phyloP scores from a whole-genome alignment of 352 stramenopile genomes.

The Globisporangium nagaii region DNA sequence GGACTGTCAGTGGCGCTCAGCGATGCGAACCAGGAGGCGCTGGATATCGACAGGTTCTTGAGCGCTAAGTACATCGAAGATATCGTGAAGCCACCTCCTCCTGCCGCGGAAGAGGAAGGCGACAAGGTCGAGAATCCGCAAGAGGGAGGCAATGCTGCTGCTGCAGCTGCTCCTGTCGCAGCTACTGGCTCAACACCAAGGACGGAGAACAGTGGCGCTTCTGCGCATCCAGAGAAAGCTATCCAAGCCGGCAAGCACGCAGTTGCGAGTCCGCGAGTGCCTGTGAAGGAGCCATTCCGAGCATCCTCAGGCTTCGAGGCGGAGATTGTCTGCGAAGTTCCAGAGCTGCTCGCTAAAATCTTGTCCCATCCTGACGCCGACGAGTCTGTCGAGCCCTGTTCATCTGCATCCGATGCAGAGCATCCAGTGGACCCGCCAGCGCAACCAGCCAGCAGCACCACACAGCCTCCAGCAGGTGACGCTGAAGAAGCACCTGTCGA shows the following conservation, averaged over 20 bases:
- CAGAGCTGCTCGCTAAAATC: neutral
- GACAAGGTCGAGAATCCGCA: conserved; percentile 6
- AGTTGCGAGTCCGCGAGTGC: neutral
- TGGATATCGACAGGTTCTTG: conserved; percentile 48
- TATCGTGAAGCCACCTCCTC: conserved; percentile 12
- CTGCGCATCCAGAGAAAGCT: conserved; percentile 3
- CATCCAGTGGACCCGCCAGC: neutral
- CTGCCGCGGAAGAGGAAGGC: neutral
- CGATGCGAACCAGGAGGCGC: conserved; percentile 5
- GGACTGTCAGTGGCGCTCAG: conserved; percentile 11
- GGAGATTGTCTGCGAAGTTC: neutral
- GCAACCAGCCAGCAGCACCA: neutral
- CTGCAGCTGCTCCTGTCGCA: neutral
- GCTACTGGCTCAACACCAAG: neutral
- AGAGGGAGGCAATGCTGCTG: neutral
- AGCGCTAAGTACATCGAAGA: conserved; percentile 47
- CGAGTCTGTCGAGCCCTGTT: neutral
- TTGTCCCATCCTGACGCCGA: neutral
- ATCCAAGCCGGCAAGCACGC: neutral
- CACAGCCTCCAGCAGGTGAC: neutral
- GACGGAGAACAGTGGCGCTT: neutral
- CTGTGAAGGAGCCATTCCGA: neutral
- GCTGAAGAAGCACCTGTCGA: neutral
- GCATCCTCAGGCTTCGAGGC: conserved; percentile 2
- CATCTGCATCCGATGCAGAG: neutral